phyloP scores from a whole-genome alignment of 345 rosid genomes.

The Eucalyptus lansdowneana region DNA sequence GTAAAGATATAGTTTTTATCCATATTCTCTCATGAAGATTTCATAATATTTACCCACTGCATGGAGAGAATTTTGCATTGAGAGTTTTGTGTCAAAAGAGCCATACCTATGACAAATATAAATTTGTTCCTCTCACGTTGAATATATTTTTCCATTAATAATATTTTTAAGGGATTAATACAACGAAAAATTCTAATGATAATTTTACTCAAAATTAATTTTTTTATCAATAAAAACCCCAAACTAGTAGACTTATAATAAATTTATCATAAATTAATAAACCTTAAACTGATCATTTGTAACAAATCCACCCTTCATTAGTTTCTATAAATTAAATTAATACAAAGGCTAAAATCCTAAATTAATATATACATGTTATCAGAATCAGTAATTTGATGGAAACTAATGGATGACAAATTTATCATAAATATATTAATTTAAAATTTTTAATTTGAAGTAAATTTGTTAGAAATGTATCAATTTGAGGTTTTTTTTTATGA shows the following conservation, averaged over 20 bases:
- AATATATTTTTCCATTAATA: neutral
- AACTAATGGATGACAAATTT: too few relatives aligned
- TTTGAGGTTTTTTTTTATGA: neutral
- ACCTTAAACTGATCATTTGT: too few relatives aligned
- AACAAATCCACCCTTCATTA: fast-evolving
- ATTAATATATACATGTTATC: too few relatives aligned
- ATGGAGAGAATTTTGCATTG: neutral
- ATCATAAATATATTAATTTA: too few relatives aligned
- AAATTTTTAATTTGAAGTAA: too few relatives aligned
- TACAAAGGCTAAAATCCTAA: too few relatives aligned
- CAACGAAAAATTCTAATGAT: too few relatives aligned
- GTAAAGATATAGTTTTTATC: neutral
- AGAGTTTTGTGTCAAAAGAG: neutral
- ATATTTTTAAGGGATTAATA: neutral
- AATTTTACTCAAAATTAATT: too few relatives aligned
- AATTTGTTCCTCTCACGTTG: neutral
- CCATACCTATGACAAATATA: neutral
- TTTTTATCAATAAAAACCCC: neutral
- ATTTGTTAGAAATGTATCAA: too few relatives aligned
- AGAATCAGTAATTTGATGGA: fast-evolving
- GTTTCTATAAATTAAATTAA: fast-evolving
- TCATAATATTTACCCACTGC: neutral
- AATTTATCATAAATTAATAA: too few relatives aligned
- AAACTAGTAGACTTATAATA: too few relatives aligned
- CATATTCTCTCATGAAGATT: neutral